Evolutionary conservation across 495 filamentous ascomycete species (phyloP).

Genomic region (Penicillium parvum): DNA sequence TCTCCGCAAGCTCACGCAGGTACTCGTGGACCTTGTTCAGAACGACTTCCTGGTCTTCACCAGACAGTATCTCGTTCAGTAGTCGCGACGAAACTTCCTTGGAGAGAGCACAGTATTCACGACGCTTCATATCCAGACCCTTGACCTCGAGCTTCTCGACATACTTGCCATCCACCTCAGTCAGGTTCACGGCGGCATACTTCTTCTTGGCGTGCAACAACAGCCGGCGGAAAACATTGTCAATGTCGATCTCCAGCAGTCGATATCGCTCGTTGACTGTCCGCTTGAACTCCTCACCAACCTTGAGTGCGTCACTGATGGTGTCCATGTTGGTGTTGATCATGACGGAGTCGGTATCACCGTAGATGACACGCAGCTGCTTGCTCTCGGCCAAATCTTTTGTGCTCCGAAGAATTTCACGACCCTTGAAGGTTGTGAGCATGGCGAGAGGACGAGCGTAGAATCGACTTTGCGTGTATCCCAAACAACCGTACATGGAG

Average conservation of each 20-base stretch:
- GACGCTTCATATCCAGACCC: conserved; percentile 93
- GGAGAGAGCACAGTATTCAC: conserved; percentile 91
- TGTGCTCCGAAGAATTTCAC: conserved; percentile 92
- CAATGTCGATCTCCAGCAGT: conserved; percentile 93
- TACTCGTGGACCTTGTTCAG: conserved; percentile 90
- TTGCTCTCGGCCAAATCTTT: conserved; percentile 91
- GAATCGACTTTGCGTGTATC: conserved; percentile 92
- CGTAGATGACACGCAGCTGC: conserved; percentile 89
- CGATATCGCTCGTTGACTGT: conserved; percentile 85
- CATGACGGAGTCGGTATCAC: conserved; percentile 99
- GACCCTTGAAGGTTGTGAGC: conserved; percentile 94
- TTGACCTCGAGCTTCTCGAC: conserved; percentile 96
- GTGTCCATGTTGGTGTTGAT: conserved; percentile 97
- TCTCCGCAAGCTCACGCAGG: conserved; percentile 70
- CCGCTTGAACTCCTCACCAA: conserved; percentile 77
- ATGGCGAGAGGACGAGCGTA: conserved; percentile 92
- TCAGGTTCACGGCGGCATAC: conserved; percentile 94
- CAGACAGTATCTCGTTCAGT: conserved; percentile 86
- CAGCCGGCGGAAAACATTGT: conserved; percentile 92
- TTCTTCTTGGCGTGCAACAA: conserved; percentile 98
- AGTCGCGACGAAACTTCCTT: conserved; percentile 84
- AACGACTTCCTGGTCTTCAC: conserved; percentile 84
- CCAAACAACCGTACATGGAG: conserved; percentile 98
- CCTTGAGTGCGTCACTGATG: conserved; percentile 81
- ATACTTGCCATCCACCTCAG: conserved; percentile 83